Conservation (phyloP, 805 yeast genomes). For the Pichia sporocuriosa region DNA sequence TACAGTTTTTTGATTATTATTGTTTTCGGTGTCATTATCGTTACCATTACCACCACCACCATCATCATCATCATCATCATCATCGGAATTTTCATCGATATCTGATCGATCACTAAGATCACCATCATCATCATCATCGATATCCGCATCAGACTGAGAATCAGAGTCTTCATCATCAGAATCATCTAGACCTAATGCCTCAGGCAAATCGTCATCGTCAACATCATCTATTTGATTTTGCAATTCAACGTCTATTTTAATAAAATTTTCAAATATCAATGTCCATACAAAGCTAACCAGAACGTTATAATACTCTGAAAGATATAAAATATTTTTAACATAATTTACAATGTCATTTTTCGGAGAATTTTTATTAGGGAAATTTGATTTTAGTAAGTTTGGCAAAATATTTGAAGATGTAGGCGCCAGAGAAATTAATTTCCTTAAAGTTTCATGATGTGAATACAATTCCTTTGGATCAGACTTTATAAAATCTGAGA, state of each 20-base stretch:
- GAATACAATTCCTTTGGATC: slow-evolving; percentile 21
- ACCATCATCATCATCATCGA: slow-evolving; percentile 30
- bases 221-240: slow-evolving; percentile 83
- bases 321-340: slow-evolving; percentile 52
- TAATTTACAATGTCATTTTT: slow-evolving; percentile 52
- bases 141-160: slow-evolving; percentile 26
- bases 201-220: slow-evolving; percentile 65
- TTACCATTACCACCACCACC: background rate
- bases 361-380: slow-evolving; percentile 74
- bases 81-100: slow-evolving; percentile 17
- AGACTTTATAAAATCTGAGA: slow-evolving; percentile 46
- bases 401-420: slow-evolving; percentile 68
- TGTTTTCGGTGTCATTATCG: background rate
- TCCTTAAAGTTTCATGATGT: slow-evolving; percentile 61
- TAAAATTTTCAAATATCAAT: slow-evolving; percentile 66
- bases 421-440: slow-evolving; percentile 69
- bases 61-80: background rate
- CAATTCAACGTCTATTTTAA: slow-evolving; percentile 85
- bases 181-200: slow-evolving; percentile 30
- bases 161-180: slow-evolving; percentile 26
- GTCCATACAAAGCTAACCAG: slow-evolving; percentile 73
- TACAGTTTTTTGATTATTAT: background rate
- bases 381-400: slow-evolving; percentile 46
- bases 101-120: slow-evolving; percentile 41
- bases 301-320: slow-evolving; percentile 69